Base-by-base conservation (phyloP, 2,329 filamentous ascomycete genomes). In the Zymoseptoria brevis region DNA sequence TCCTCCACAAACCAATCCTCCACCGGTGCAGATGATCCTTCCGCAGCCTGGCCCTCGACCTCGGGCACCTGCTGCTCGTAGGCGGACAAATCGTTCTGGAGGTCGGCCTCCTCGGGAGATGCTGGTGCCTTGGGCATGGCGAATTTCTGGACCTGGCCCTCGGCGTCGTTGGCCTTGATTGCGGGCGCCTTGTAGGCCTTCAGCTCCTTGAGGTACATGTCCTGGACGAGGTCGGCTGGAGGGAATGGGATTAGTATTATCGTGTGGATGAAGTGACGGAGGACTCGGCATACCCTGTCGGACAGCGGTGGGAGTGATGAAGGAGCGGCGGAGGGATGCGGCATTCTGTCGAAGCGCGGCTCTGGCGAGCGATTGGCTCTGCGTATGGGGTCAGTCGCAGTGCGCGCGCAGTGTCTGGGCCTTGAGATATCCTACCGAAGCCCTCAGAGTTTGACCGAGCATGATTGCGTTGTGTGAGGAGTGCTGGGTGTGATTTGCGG, bases 1-100 rank as follows among this genome's bases (percentile, higher is more conserved):
- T 66, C 66, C 67, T 72, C 70, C 45, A 65, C 67, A 56, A 72
- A 72, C 90, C 91, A 96, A 73, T 85, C 83, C 75, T 87, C 80
- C 35, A 78, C 79, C 53, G 79, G 87, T 79, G 77, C 78, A 62
- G 87, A 81, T 59, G 83, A 80, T 66, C 80, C 80, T 75, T 84
- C 81, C 65, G 82, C 82, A 62, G 78, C 76, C 77, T 90, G 85
- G 67, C 93, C 93, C 82, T 97, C 93, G 67, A 97, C 87, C 79
- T 99, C 94, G 68, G 96, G 92, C 70, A 87, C 84, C 83, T 96
- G 90, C 75, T 80, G 84, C 84, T 97, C 93, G 84, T 99, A 99
- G 75, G 90, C 87, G 81, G 94, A 88, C 76, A 99, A 80, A 77
- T 90, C 93, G 77, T 84, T 88, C 74, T 92, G 90, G 65, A 99